Base-by-base conservation (phyloP, 1,139 yeast genomes). In the Citeromyces hawaiiensis region DNA sequence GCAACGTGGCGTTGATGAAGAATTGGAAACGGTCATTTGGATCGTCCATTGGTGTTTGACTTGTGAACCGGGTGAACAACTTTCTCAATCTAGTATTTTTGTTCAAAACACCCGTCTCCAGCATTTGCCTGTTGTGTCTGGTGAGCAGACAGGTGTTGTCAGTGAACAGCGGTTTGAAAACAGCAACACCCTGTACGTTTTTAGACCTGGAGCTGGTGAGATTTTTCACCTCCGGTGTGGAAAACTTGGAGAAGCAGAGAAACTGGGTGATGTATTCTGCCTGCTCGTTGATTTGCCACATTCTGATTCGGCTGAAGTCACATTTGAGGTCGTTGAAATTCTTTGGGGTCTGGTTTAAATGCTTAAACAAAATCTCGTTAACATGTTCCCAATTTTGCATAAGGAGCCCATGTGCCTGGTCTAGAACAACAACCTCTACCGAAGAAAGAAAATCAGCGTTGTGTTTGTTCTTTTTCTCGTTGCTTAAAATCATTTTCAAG, bases 371-470 rank as follows among this genome's bases (percentile, higher is more conserved):
- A 0, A 79, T 69, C 34, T 67, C 69, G 13, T 57, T 56, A 5
- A 91, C 70, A 60, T 91, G 95, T 35, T 83, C 83, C 91, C 96
- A 83, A 52, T 88, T 87, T 60, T 93, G 98, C 83, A 83, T 83
- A 54, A 83, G 85, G 45, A 88, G 68, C 35, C 88, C 86, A 53
- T 87, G 87, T 8, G 94, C 77, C 51, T 81, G 83, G 57, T 91
- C 98, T 33, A 87, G 62, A 23, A 88, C 63, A 36, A 80, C 60
- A 6, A 93, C 58, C 57, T 91, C 98, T 47, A 91, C 82, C 1
- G 97, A 87, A 29, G 94, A 81, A 42, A 93, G 61, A 52, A 86
- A 91, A 55, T 88, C 96, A 38, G 51, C 55, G 40, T 66, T 70
- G 21, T 35, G 56, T 76, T 54, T 60, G 15, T 31, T 52, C 39